Base-by-base conservation (phyloP, 2,329 filamentous ascomycete genomes). In the Penicillium freii region DNA sequence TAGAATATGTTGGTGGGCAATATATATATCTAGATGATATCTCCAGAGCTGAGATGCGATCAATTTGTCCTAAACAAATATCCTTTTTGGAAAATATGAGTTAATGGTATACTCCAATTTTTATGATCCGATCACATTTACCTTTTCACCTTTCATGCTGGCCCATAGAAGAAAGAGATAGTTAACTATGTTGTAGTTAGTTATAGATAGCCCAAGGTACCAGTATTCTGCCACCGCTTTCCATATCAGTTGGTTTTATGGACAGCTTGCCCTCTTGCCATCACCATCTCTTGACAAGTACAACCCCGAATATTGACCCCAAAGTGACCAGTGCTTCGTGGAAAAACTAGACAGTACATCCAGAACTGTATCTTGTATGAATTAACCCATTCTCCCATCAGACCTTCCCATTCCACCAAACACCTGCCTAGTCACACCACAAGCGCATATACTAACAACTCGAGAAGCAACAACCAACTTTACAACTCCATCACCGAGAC, bases 141-240 rank as follows among this genome's bases (percentile, higher is more conserved):
- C 15, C 13, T 15, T 29, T 13, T 42, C 19, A 23, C 15, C 13
- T 40, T 15, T 15, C 13, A 34, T 17, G 13, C 1, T 8, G 15
- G 46, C 15, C 17, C 47, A 27, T 27, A 34, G 8, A n/a, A 17
- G 8, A 15, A n/a, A n/a, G 5, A 11, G 7, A 46, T 15, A 17
- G 25, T 23, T 29, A 23, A 7, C 2, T 39, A n/a, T n/a, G n/a
- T n/a, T n/a, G n/a, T n/a, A n/a, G n/a, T n/a, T n/a, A n/a, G n/a
- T n/a, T n/a, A 17, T 42, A 21, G 51, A 49, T 42, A 54, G 33
- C 21, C 17, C 17, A 27, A 38, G 8, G 48, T 29, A 33, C 43
- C 5, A 39, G 19, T 11, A 53, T 67, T 65, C 62, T 66, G 61
- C 62, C 65, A 67, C 65, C 65, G 65, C 65, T 55, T 61, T 51